Conservation (phyloP, 257 asterid species). For the Anisodus acutangulus region DNA sequence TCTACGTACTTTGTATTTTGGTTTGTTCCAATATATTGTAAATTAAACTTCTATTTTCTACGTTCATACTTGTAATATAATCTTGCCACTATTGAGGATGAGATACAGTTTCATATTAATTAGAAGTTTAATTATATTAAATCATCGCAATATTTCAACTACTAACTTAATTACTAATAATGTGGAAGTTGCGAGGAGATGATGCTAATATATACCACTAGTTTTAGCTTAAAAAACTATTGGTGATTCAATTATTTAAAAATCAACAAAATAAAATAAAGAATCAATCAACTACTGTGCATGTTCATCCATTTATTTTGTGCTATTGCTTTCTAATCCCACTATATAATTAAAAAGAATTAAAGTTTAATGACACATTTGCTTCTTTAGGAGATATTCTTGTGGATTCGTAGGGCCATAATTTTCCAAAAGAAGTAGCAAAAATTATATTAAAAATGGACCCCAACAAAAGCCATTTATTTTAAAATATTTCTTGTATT, state of each 20-base stretch:
- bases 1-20: background rate
- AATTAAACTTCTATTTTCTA: background rate
- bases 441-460: slow-evolving; percentile 9
- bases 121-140: too few relatives aligned
- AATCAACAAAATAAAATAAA: background rate
- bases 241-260: background rate
- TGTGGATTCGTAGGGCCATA: slow-evolving; percentile 11
- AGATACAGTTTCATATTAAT: background rate
- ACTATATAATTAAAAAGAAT: slow-evolving; percentile 28
- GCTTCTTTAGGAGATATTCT: slow-evolving; percentile 24
- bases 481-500: background rate
- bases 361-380: background rate
- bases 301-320: slow-evolving; percentile 14
- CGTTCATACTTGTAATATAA: background rate
- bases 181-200: background rate
- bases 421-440: slow-evolving; percentile 17
- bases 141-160: too few relatives aligned
- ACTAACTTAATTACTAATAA: background rate
- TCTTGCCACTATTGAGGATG: background rate
- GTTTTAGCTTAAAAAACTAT: background rate
- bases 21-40: background rate
- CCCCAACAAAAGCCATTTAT: background rate
- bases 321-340: background rate
- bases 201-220: background rate
- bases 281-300: slow-evolving; percentile 18